These are phyloP conservation scores for Ophiostoma novo-ulmi DNA, from an alignment of 2,329 filamentous ascomycete genomes.

Conservation along the genomic window DNA sequence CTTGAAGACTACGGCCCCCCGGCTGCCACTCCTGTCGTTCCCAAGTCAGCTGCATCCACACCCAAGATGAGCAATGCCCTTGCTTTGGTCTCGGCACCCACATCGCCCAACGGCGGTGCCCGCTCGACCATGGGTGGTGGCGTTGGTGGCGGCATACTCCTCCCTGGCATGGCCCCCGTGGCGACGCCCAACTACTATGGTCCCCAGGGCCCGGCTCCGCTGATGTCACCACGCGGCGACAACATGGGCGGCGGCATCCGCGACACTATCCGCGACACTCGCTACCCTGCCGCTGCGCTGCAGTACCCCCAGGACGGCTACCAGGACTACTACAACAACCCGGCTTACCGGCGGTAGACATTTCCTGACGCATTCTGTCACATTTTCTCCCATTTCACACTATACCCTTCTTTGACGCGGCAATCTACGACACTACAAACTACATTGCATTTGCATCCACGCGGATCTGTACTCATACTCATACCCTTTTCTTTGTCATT, in stretches of 20 bases:
- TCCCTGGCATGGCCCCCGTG: background rate
- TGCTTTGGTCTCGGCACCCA: background rate
- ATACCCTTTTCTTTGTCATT: background rate
- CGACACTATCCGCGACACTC: background rate
- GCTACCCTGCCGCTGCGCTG: background rate
- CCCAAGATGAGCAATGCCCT: background rate
- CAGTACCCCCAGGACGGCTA: background rate
- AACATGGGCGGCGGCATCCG: slow-evolving; percentile 12
- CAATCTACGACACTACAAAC: background rate
- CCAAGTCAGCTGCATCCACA: background rate
- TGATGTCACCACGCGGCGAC: slow-evolving; percentile 13
- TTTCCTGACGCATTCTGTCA: background rate
- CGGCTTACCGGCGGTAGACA: background rate
- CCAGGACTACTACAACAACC: background rate
- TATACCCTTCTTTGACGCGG: background rate
- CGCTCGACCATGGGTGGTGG: background rate
- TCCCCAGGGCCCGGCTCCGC: background rate
- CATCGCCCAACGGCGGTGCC: background rate
- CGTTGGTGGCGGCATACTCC: background rate
- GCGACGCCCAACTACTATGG: background rate
- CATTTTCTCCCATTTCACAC: background rate
- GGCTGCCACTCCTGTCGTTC: slow-evolving; percentile 17
- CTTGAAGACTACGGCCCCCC: slow-evolving; percentile 30
- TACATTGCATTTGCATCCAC: slow-evolving; percentile 5
- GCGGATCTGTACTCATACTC: slow-evolving; percentile 14